Conservation (phyloP, 495 filamentous ascomycete species). For the Daldinia childiae region DNA sequence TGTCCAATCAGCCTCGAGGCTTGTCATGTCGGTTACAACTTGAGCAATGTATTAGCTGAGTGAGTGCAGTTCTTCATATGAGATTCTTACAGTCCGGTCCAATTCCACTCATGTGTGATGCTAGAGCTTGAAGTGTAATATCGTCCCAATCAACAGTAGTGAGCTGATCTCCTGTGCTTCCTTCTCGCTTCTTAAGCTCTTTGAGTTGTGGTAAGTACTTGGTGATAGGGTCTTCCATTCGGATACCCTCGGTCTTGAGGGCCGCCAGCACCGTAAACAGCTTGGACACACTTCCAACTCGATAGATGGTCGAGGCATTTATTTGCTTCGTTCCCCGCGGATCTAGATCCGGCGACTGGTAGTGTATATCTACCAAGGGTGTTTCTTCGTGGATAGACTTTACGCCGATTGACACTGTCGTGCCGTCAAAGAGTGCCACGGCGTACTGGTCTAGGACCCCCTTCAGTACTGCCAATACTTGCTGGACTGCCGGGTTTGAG, state of each 20-base stretch:
- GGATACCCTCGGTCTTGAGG: slow-evolving; percentile 44
- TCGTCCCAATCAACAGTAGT: slow-evolving; percentile 57
- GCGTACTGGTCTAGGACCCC: not conserved
- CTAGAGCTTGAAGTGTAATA: slow-evolving; percentile 57
- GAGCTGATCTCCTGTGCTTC: slow-evolving; percentile 14
- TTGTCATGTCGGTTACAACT: slow-evolving; percentile 41
- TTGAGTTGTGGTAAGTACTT: slow-evolving; percentile 52
- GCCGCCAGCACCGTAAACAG: slow-evolving; percentile 53
- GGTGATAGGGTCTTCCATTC: slow-evolving; percentile 55
- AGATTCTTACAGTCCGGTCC: slow-evolving; percentile 24
- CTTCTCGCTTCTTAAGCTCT: slow-evolving; percentile 19
- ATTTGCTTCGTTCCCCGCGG: slow-evolving; percentile 44
- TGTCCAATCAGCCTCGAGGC: slow-evolving; percentile 30
- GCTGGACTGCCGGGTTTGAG: slow-evolving; percentile 21
- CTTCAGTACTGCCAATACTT: slow-evolving; percentile 8
- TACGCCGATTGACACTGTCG: slow-evolving; percentile 25
- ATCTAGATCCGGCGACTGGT: slow-evolving; percentile 24
- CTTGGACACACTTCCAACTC: slow-evolving; percentile 58
- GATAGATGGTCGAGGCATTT: slow-evolving; percentile 55
- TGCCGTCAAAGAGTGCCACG: slow-evolving; percentile 14
- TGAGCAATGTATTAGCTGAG: not conserved
- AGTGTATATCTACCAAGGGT: slow-evolving; percentile 18
- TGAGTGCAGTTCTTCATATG: not conserved
- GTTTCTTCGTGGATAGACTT: slow-evolving; percentile 28
- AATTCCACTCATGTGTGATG: slow-evolving; percentile 56